These are phyloP conservation scores for Talinum fruticosum DNA, from an alignment of 148 eudicot genomes.

Conservation along the genomic window DNA sequence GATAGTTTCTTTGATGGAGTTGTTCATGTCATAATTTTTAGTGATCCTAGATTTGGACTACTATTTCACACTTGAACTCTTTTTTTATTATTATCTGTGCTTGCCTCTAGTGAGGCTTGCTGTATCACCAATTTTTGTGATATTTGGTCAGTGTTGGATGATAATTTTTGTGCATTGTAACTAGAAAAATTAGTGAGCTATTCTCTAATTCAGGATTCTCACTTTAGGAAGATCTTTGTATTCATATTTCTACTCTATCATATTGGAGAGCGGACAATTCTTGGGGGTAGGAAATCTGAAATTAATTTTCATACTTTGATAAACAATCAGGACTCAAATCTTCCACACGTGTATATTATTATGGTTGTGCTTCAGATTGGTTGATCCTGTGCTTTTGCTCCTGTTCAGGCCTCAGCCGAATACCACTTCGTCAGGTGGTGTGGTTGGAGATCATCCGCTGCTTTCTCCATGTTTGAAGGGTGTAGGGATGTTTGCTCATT, in stretches of 20 bases:
- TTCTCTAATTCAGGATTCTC: neutral
- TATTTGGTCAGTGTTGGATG: neutral
- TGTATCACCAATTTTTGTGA: neutral
- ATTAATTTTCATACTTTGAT: no score
- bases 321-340: no score
- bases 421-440: slow-evolving; percentile 27
- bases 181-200: neutral
- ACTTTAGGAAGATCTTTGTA: neutral
- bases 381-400: neutral
- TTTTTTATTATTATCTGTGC: neutral
- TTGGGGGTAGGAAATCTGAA: neutral
- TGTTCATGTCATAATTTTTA: no score
- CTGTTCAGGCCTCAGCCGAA: slow-evolving; percentile 44
- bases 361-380: neutral
- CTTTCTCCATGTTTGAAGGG: slow-evolving; percentile 89
- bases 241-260: neutral
- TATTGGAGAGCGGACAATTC: neutral
- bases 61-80: no score
- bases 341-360: neutral
- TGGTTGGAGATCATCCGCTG: slow-evolving; percentile 56
- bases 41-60: no score
- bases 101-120: neutral
- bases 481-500: slow-evolving; percentile 80
- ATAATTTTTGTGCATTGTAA: neutral
- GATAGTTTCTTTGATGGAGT: no score